phyloP scores from a whole-genome alignment of 768 basidiomycete genomes.

The Trametes villosa region DNA sequence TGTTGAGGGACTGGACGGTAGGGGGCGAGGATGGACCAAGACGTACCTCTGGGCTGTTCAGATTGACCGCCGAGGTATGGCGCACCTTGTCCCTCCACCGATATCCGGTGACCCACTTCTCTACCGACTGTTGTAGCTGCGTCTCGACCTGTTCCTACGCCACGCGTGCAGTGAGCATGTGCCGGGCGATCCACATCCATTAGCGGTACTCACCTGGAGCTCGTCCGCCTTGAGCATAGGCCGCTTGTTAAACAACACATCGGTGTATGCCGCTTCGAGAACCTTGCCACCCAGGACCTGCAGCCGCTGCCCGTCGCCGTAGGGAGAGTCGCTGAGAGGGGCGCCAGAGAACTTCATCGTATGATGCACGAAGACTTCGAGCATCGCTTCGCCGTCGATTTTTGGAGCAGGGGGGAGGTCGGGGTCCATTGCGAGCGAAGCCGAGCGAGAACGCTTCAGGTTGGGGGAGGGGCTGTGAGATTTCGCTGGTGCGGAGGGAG shows the following conservation, averaged over 20 bases:
- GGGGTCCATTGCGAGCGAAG: conserved; percentile 27
- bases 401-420: conserved; percentile 53
- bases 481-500: conserved; percentile 24
- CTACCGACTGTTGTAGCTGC: conserved; percentile 46
- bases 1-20: conserved; percentile 36
- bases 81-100: conserved; percentile 58
- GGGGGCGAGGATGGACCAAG: background rate
- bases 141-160: conserved; percentile 34
- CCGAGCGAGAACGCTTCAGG: conserved; percentile 44
- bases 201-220: conserved; percentile 43
- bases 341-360: conserved; percentile 51
- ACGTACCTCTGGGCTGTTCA: conserved; percentile 45
- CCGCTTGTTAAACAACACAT: conserved; percentile 46
- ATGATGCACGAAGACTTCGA: conserved; percentile 73
- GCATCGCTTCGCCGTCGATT: conserved; percentile 55
- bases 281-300: conserved; percentile 58
- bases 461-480: conserved; percentile 21
- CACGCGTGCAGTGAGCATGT: background rate
- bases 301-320: conserved; percentile 64
- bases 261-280: conserved; percentile 56
- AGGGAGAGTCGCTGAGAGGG: conserved; percentile 40
- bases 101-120: conserved; percentile 55
- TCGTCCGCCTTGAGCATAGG: conserved; percentile 48
- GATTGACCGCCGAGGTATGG: conserved; percentile 43
- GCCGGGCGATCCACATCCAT: background rate